phyloP scores from a whole-genome alignment of 140 eudicot species.

The Ambrosia hybrid region DNA sequence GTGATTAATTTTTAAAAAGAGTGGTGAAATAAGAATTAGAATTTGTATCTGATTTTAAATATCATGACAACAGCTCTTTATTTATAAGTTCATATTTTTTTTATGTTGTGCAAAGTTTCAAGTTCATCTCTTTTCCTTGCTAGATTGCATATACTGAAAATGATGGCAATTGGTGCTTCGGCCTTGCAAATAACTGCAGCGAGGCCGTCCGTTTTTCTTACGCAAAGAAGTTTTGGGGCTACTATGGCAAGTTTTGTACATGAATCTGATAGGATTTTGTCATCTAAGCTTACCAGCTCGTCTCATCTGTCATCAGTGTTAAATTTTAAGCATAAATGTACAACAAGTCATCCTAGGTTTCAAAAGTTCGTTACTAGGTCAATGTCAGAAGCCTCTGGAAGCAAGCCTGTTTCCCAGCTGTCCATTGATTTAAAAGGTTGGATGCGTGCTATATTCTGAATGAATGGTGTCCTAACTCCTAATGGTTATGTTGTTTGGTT shows the following conservation, averaged over 20 bases:
- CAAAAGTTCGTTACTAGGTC: constrained; percentile 57
- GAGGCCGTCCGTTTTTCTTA: constrained; percentile 49
- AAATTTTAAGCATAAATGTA: constrained; percentile 32
- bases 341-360: constrained; percentile 35
- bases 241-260: constrained; percentile 38
- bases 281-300: constrained; percentile 56
- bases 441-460: too few relatives aligned
- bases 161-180: constrained; percentile 74
- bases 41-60: too few relatives aligned
- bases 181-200: constrained; percentile 59
- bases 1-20: too few relatives aligned
- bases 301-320: constrained; percentile 42
- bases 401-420: constrained; percentile 54
- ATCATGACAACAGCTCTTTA: too few relatives aligned
- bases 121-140: background rate
- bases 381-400: constrained; percentile 59
- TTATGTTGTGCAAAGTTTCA: background rate
- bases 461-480: background rate
- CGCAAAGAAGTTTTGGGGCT: constrained; percentile 41
- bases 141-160: constrained; percentile 39
- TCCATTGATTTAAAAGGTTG: constrained; percentile 79
- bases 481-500: background rate
- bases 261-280: constrained; percentile 36
- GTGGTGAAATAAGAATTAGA: too few relatives aligned
- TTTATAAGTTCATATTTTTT: background rate